phyloP scores from a whole-genome alignment of 2,329 filamentous ascomycete species.

The Colletotrichum coccodes region DNA sequence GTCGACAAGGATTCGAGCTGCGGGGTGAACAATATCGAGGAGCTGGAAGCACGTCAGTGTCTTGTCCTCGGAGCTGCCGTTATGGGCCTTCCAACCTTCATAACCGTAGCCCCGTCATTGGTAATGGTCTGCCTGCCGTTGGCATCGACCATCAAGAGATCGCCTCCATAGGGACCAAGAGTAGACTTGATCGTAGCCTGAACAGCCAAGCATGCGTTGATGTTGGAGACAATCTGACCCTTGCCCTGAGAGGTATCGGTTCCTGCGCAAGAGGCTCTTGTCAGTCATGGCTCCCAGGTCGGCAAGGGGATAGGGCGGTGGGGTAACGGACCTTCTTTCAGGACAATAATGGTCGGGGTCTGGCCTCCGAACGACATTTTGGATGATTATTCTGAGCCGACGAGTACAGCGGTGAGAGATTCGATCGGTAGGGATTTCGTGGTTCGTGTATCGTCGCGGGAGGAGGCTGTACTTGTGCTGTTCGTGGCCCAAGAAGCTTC shows the following conservation, averaged over 20 bases:
- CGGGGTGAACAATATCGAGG: constrained; percentile 97
- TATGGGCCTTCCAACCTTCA: constrained; percentile 77
- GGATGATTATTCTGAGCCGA: constrained; percentile 28
- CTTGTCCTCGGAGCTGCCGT: background rate
- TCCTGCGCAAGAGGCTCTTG: constrained; percentile 62
- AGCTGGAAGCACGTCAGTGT: constrained; percentile 64
- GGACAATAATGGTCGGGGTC: constrained; percentile 96
- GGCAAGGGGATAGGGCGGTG: constrained; percentile 44
- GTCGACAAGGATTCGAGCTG: constrained; percentile 95
- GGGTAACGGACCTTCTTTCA: constrained; percentile 86
- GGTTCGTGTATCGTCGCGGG: constrained; percentile 23
- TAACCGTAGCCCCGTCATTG: constrained; percentile 98
- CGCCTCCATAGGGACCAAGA: constrained; percentile 94
- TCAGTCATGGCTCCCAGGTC: constrained; percentile 34
- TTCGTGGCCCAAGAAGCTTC: constrained; percentile 47
- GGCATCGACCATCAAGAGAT: constrained; percentile 93
- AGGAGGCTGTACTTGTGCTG: constrained; percentile 21
- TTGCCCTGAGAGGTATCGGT: constrained; percentile 98
- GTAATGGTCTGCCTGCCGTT: constrained; percentile 98
- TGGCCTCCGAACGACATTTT: constrained; percentile 97
- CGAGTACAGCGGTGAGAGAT: background rate
- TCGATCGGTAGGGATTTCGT: background rate
- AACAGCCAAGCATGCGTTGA: constrained; percentile 96
- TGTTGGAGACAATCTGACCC: constrained; percentile 96
- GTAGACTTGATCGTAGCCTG: constrained; percentile 97